These are phyloP conservation scores for Wickerhamomyces sydowiorum DNA, from an alignment of 805 yeast species.

Conservation along the genomic window DNA sequence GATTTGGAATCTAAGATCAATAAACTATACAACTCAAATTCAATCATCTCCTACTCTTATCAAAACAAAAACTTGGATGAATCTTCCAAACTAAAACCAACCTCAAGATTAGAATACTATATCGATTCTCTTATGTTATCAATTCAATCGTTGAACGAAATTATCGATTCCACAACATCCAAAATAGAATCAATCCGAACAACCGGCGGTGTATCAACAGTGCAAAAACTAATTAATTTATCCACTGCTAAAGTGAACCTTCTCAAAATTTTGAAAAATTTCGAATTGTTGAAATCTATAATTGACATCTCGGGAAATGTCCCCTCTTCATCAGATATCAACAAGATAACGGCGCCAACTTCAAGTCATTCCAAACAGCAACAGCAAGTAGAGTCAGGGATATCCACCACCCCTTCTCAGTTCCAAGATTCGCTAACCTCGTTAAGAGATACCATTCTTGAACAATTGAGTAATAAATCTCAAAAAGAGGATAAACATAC, in stretches of 20 bases:
- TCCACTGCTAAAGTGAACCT: conserved; percentile 41
- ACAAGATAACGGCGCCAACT: conserved; percentile 1
- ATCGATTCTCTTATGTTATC: conserved; percentile 55
- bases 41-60: conserved; percentile 39
- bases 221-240: conserved; percentile 37
- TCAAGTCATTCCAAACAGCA: conserved; percentile 8
- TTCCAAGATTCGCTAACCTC: conserved; percentile 35
- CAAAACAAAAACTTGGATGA: conserved; percentile 12
- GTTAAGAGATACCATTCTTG: conserved; percentile 39
- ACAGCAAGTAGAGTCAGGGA: conserved; percentile 15
- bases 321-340: neutral
- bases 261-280: conserved; percentile 36
- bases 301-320: conserved; percentile 18
- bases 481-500: conserved; percentile 22
- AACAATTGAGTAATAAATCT: conserved; percentile 27
- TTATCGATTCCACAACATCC: conserved; percentile 25
- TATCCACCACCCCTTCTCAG: conserved; percentile 26
- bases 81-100: conserved; percentile 29
- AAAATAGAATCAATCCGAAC: conserved; percentile 25
- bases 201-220: conserved; percentile 18
- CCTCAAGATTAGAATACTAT: conserved; percentile 62
- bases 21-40: conserved; percentile 43
- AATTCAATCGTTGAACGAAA: conserved; percentile 48
- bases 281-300: conserved; percentile 39
- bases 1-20: conserved; percentile 47